Conservation (phyloP, 208 protist genomes). For the Acanthamoeba healyi region DNA sequence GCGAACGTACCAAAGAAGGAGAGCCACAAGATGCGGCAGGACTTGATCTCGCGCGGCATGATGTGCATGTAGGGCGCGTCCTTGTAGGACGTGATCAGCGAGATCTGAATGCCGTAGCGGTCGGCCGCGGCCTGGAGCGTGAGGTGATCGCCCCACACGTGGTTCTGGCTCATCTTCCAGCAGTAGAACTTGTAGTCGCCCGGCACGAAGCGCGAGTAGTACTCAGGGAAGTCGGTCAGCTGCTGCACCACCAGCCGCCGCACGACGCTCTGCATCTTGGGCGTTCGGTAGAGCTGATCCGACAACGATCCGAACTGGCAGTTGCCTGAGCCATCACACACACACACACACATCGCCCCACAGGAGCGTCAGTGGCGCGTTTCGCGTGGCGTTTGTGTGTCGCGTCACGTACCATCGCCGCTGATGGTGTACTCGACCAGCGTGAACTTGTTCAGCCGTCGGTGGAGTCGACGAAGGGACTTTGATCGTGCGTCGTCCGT, state of each 20-base stretch:
- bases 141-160: constrained; percentile 67
- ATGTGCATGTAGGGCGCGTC: constrained; percentile 69
- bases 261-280: constrained; percentile 66
- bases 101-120: constrained; percentile 72
- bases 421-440: constrained; percentile 57
- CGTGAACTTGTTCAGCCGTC: constrained; percentile 54
- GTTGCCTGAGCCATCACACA: constrained; percentile 48
- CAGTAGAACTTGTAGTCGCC: constrained; percentile 72
- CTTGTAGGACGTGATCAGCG: constrained; percentile 74
- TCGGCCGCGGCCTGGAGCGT: constrained; percentile 70
- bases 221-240: constrained; percentile 22
- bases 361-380: no score
- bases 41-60: constrained; percentile 71
- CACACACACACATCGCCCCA: no score
- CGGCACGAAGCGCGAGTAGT: constrained; percentile 64
- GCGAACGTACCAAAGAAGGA: constrained; percentile 70
- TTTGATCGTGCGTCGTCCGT: not conserved
- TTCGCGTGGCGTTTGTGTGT: not conserved
- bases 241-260: constrained; percentile 54
- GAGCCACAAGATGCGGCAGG: constrained; percentile 74
- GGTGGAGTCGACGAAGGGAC: constrained; percentile 9
- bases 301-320: constrained; percentile 69
- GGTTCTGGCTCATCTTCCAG: constrained; percentile 67
- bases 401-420: constrained; percentile 35
- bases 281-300: constrained; percentile 67